Evolutionary conservation across 225 moss, liverwort and hornwort genomes (phyloP), one percentile per base, ranked within the genome.

Genomic region (Marchantia polymorpha): DNA sequence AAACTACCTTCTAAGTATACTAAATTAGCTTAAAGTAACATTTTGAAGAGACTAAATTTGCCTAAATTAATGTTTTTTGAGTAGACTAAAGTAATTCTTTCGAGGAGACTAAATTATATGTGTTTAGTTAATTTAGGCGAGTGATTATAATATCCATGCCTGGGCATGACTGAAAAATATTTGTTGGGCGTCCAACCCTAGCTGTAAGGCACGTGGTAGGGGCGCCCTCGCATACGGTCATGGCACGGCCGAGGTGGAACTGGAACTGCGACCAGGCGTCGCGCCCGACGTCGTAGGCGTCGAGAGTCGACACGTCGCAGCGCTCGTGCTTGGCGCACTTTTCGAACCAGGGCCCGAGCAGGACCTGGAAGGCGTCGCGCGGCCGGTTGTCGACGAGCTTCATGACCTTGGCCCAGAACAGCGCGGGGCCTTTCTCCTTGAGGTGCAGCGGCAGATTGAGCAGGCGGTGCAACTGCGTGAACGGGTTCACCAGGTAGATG

Each of bases 331-430:
- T 64, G 48, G 26, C 50, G 50, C 77, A 77, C 23, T 39, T 64
- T 12, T 22, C 20, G 12, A 31, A 19, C 10, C 29, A 39, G 12
- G 59, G 60, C 15, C 59, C 76, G 39, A 76, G 22, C 16, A 76
- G 13, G 59, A 61, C 47, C 46, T 60, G 46, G 46, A 76, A 76
- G 0, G 59, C 61, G 60, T 76, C 25, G 50, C 50, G 64, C 77
- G 64, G 77, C 50, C 51, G 64, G 64, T 77, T 60, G 17, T 25
- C 77, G 0, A 77, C 19, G 64, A 77, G 25, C 11, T 64, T 77
- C 64, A 64, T 76, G 76, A 76, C 63, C n/a, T 49, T 76, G 49
- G 49, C n/a, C 76, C 77, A 77, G 49, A 64, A 77, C 25, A 77
- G 49, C 27, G 49, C 12, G 3, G 49, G 23, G 12, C 64, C 64